Conservation (phyloP, 2,329 filamentous ascomycete species). For the Alternaria angustiovoidea region DNA sequence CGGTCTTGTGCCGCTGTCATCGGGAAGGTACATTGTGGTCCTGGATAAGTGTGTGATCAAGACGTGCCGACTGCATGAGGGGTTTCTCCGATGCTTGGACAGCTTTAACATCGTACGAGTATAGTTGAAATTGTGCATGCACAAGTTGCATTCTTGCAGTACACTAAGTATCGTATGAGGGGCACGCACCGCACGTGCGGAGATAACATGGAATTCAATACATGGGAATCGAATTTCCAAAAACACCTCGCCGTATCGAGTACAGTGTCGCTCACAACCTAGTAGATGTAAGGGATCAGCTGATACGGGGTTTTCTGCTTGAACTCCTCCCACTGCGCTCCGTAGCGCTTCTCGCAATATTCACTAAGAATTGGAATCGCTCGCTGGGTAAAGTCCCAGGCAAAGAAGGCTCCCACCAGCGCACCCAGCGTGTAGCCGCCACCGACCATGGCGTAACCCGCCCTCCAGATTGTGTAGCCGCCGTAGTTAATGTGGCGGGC, state of each 20-base stretch:
- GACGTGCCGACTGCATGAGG: conserved; percentile 6
- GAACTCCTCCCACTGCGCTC: conserved; percentile 51
- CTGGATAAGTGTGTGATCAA: conserved; percentile 10
- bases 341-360: conserved; percentile 57
- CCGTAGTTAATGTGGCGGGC: conserved; percentile 65
- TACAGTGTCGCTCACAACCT: not conserved
- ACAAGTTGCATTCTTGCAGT: conserved; percentile 2
- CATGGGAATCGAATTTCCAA: not conserved
- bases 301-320: conserved; percentile 52
- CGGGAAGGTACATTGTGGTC: conserved; percentile 4
- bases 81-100: not conserved
- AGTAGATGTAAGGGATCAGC: conserved; percentile 47
- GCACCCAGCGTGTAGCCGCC: conserved; percentile 59
- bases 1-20: conserved; percentile 11
- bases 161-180: not conserved
- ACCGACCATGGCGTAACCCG: conserved; percentile 58
- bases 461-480: conserved; percentile 61
- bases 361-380: conserved; percentile 59
- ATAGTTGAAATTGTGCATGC: conserved; percentile 1
- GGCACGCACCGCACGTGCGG: not conserved
- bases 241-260: not conserved
- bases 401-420: conserved; percentile 52
- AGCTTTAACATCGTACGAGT: conserved; percentile 1
- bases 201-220: conserved; percentile 1
- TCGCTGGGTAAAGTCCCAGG: conserved; percentile 56